Evolutionary conservation across 2,329 filamentous ascomycete species (phyloP).

Genomic region (Sporothrix variecibatus): DNA sequence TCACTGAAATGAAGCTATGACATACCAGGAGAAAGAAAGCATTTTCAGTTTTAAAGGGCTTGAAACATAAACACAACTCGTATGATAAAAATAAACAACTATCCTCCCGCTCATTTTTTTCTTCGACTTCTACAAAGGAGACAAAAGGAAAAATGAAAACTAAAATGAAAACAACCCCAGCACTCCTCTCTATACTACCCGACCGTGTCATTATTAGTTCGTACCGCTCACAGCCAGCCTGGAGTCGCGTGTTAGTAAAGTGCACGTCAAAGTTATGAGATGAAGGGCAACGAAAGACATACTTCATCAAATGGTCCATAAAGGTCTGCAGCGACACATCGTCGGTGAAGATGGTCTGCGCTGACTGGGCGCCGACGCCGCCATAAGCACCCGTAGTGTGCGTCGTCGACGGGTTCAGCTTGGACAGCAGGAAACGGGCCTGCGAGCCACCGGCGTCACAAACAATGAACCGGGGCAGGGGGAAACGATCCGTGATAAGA

Average conservation of each 20-base stretch:
- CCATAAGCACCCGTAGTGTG: slow-evolving; percentile 93
- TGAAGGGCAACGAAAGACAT: slow-evolving; percentile 43
- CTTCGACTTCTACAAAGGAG: slow-evolving; percentile 5
- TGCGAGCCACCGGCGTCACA: slow-evolving; percentile 98
- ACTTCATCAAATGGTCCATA: slow-evolving; percentile 99
- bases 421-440: slow-evolving; percentile 92
- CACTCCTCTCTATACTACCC: slow-evolving; percentile 14
- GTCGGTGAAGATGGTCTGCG: slow-evolving; percentile 98
- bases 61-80: slow-evolving; percentile 15
- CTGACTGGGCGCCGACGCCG: slow-evolving; percentile 78
- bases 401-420: slow-evolving; percentile 95
- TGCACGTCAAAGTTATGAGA: background rate
- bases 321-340: slow-evolving; percentile 98
- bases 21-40: background rate
- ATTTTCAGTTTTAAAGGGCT: background rate
- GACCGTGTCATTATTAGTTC: slow-evolving; percentile 44
- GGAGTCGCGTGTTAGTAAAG: slow-evolving; percentile 7
- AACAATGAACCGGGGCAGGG: slow-evolving; percentile 96
- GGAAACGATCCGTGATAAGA: slow-evolving; percentile 94
- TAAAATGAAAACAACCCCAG: background rate
- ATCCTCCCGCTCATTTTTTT: slow-evolving; percentile 11
- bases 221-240: slow-evolving; percentile 66
- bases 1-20: no score
- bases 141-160: background rate
- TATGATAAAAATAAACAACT: slow-evolving; percentile 17